Base-by-base conservation (phyloP, 371 early-diverging fungal genomes). In the Paraphysoderma sedebokerense region DNA sequence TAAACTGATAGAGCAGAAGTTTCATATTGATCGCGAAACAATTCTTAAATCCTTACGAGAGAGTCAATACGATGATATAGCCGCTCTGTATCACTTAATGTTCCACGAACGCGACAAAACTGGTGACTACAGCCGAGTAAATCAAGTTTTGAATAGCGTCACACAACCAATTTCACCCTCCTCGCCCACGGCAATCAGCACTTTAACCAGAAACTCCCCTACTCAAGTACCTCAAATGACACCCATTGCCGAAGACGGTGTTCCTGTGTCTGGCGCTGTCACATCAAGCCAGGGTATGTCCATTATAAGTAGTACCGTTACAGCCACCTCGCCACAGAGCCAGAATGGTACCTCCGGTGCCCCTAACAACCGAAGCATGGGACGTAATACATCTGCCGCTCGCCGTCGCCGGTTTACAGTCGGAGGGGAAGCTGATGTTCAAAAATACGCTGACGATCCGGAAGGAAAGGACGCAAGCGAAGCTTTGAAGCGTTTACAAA, bases 21-120 rank as follows among this genome's bases (percentile, higher is more conserved):
- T 60, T 60, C 53, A 65, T 36, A 44, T 73, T 41, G 57, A 60
- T 17, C 58, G 59, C 19, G 70, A 67, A 19, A 36, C 56, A 20
- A 57, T 74, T 20, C 22, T 67, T 26, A 57, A 65, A 33, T 50
- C 54, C 32, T 52, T 74, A 3, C 48, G 64, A 7, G 72, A 71
- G n/a, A 64, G 66, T 39, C 55, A 64, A 20, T 74, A 72, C 49
- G 69, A 74, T 52, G 72, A 71, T 39, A 56, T 62, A 12, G 53
- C 68, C 8, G 67, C 70, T 33, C 58, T 70, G 39, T 74, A 74
- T 58, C 68, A 65, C 50, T 55, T 74, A 15, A 51, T 71, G 27
- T 70, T 68, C 52, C 58, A 69, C 59, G 70, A 74, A 54, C 56
- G 51, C 5, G 48, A 37, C 36, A 35, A 11, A 46, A 36, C 53